Evolutionary conservation across 805 yeast genomes (phyloP), one percentile per base, ranked within the genome.

Genomic region (Scheffersomyces ergatensis): DNA sequence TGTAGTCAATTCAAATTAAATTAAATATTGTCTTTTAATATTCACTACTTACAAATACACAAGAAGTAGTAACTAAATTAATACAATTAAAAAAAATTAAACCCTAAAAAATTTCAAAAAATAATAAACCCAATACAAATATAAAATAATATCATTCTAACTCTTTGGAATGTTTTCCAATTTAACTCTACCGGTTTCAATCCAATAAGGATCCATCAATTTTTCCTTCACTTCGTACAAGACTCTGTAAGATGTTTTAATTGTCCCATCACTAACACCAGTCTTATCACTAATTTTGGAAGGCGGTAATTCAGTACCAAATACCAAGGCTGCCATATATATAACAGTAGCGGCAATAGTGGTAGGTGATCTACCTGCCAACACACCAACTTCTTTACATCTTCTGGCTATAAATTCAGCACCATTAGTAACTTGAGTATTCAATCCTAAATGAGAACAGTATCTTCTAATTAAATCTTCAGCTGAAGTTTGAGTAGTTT

Each of bases 311-410:
- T 81, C 85, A 26, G 83, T 82, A 34, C 85, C 85, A 60, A 90
- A 90, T n/a, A 93, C 67, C n/a, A 87, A 70, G 3, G 92, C 85
- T 5, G 96, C 87, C 86, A 93, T 83, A 65, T 92, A 93, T 36
- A 93, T 92, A 4, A 93, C 95, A 1, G 97, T 95, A 6, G 98
- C 98, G 0, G 98, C 97, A 57, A 93, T 89, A 27, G 99, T 92
- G 40, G 90, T 90, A 21, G 99, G 99, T 3, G 97, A 87, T 51
- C 97, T 78, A 54, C 99, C 98, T 14, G 96, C 97, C 55, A 93
- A 74, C 29, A 92, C 95, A 41, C 97, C 97, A 46, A 85, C 83
- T 47, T 87, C 96, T 57, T 88, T 86, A 55, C 95, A 89, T 49
- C 84, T 77, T 58, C 89, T 81, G 2, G 97, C 97, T 51, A 93